Evolutionary conservation across 345 rosid genomes (phyloP).

Genomic region (Eucalyptus pauciflora): DNA sequence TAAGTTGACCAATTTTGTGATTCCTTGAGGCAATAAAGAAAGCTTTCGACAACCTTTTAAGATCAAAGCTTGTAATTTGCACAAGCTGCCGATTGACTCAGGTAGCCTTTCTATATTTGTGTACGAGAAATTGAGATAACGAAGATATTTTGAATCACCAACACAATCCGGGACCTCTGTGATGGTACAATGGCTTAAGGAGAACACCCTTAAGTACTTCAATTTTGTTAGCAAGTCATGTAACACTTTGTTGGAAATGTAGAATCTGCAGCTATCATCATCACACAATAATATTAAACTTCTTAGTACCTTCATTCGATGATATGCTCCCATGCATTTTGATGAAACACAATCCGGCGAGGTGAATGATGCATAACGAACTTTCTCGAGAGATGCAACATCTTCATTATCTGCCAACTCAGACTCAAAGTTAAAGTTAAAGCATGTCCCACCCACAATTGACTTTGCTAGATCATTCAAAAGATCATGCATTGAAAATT

Average conservation of each 20-base stretch:
- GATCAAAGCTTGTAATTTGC: too few relatives aligned
- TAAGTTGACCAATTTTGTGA: too few relatives aligned
- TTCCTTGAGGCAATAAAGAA: too few relatives aligned
- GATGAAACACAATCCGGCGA: accelerated
- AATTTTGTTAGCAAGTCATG: not conserved
- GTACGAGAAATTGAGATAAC: not conserved
- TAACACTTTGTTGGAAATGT: not conserved
- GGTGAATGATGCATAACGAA: not conserved
- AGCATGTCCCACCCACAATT: not conserved
- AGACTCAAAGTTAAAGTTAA: not conserved
- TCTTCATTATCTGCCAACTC: accelerated
- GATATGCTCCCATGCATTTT: not conserved
- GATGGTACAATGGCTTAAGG: not conserved
- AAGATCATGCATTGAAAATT: not conserved
- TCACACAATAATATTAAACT: accelerated
- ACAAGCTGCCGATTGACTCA: too few relatives aligned
- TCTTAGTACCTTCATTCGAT: not conserved
- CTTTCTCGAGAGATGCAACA: accelerated
- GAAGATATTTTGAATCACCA: not conserved
- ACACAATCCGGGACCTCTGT: not conserved
- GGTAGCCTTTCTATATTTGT: accelerated
- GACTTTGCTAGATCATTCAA: not conserved
- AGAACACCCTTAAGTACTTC: not conserved
- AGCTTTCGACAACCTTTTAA: too few relatives aligned
- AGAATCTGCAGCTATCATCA: accelerated